Base-by-base conservation (phyloP, 768 basidiomycete genomes). In the Calocybe indica region DNA sequence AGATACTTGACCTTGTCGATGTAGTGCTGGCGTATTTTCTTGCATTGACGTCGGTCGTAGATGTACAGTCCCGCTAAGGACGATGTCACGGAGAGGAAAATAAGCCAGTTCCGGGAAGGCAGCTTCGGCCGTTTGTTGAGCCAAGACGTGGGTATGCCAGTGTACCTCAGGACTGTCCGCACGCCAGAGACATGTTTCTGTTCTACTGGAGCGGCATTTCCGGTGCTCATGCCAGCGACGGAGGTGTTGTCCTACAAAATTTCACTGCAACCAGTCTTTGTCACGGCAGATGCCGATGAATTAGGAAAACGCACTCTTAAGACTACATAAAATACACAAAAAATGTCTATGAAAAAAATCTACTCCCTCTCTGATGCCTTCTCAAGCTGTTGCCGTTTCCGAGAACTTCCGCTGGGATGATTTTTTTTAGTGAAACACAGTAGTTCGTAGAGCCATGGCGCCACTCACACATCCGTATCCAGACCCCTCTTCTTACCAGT, bases 51-150 rank as follows among this genome's bases (percentile, higher is more conserved):
- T 30, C 94, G 80, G 75, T 99, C 96, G 65, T 96, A 93, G 45
- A 80, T 70, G 69, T 92, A 96, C 46, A 79, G 74, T 15, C 85
- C 87, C 3, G 83, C 58, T 31, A 87, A 56, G 5, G 85, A 76
- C 10, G 83, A 82, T 4, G 90, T 84, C 55, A 92, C 66, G 29
- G 82, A 74, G 48, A 92, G 75, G 70, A 98, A 97, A 58, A 95
- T 92, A 54, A 91, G 80, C 92, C 92, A 94, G 58, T 96, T 96
- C 52, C 91, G 78, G 1, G 89, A 92, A 3, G 94, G 95, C 11
- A 94, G 75, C 53, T 80, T 82, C 2, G 93, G 94, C 33, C 87
- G 80, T 62, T 88, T 89, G 55, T 83, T 79, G 36, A 96, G 73
- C 79, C 91, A 92, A 42, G 85, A 85, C 11, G 82, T 72, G 28